Base-by-base conservation (phyloP, 2,329 filamentous ascomycete species). In the Penicillium sp. region DNA sequence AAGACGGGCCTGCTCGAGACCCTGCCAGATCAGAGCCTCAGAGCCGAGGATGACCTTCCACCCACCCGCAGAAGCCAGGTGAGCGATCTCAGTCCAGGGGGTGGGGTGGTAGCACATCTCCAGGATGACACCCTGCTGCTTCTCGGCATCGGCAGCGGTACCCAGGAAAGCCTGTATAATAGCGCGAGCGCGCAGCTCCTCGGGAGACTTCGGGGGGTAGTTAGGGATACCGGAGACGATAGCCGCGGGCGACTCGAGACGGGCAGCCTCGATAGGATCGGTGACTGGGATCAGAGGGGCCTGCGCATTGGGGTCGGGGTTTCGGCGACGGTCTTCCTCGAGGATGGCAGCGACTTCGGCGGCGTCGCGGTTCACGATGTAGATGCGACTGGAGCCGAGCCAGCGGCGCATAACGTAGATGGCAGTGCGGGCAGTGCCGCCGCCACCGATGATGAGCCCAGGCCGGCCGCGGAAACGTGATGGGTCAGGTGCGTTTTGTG, bases 21-120 rank as follows among this genome's bases (percentile, higher is more conserved):
- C 89, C 71, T 91, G 88, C 75, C 86, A 90, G 60, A 91, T 88
- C 78, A 91, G 76, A 0, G 88, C 87, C 75, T 91, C 89, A 0
- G 88, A 90, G 0, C 89, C 89, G 6, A 90, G 71, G 25, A 91
- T 88, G 1, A 91, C 85, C 72, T 86, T 82, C 89, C 89, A 91
- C 0, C 86, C 86, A 10, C 79, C 78, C 3, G 75, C 72, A 64
- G 84, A 79, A 0, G 86, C 84, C 40, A 91, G 65, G 41, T 79
- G 80, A 1, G 83, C 84, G 46, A 91, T 82, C 61, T 82, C 79
- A 0, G 89, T 92, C 70, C 83, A 86, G 0, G 88, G 86, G 3
- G 80, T 72, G 0, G 89, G 89, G 69, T 91, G 89, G 70, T 92
- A 92, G 77, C 88, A 91, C 89, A 93, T 92, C 72, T 92, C 89